phyloP scores from a whole-genome alignment of 768 basidiomycete genomes.

The Calocybe cyanea region DNA sequence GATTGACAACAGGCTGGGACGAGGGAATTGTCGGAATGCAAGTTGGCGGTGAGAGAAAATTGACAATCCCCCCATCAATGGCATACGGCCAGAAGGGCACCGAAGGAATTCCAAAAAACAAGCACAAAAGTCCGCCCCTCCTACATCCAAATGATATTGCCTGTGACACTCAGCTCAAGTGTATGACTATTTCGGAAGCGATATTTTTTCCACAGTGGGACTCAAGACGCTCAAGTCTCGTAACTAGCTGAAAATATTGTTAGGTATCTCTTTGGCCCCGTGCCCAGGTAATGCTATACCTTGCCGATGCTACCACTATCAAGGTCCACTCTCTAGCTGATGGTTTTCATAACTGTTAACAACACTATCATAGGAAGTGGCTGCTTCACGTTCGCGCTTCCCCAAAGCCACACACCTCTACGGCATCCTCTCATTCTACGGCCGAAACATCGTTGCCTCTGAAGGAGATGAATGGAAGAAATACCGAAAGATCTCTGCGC shows the following conservation, averaged over 20 bases:
- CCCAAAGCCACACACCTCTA: slow-evolving; percentile 54
- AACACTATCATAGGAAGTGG: slow-evolving; percentile 39
- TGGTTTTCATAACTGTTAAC: background rate
- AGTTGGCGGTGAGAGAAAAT: slow-evolving; percentile 79
- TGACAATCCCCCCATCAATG: slow-evolving; percentile 70
- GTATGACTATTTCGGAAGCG: slow-evolving; percentile 30
- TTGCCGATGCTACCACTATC: slow-evolving; percentile 38
- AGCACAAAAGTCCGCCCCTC: too few species aligned
- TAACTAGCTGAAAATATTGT: background rate
- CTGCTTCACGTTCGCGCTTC: slow-evolving; percentile 45
- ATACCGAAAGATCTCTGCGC: slow-evolving; percentile 57
- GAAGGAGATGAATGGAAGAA: slow-evolving; percentile 67
- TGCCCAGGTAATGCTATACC: slow-evolving; percentile 17
- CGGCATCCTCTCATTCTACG: slow-evolving; percentile 43
- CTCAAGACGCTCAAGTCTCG: background rate
- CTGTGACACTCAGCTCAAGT: slow-evolving; percentile 13
- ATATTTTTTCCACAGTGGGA: slow-evolving; percentile 32
- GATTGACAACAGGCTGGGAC: slow-evolving; percentile 68
- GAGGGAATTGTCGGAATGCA: slow-evolving; percentile 91
- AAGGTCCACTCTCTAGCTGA: slow-evolving; percentile 25
- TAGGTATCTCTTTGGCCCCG: slow-evolving; percentile 26
- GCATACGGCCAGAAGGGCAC: slow-evolving; percentile 64
- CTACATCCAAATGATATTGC: background rate
- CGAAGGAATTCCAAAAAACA: slow-evolving; percentile 68
- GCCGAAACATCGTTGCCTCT: slow-evolving; percentile 59